A percentile compares a stretch with the other conserved stretches of the same genome.
These are phyloP conservation scores for Trypanosomatidae sp. DNA, from an alignment of 208 protist species.

Conservation along the genomic window DNA sequence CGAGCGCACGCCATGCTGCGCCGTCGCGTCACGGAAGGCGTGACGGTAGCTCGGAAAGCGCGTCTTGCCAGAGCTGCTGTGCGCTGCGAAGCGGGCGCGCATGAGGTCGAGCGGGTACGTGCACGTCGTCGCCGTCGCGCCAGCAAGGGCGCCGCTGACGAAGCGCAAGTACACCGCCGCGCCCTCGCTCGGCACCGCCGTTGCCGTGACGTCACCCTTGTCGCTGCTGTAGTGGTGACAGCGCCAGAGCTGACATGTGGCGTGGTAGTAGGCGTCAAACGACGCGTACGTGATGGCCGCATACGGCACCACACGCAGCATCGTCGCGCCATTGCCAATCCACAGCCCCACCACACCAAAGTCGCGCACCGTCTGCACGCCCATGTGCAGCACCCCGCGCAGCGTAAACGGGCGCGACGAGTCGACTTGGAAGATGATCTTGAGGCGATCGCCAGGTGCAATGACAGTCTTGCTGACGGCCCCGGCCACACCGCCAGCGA, in stretches of 20 bases:
- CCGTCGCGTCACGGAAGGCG: slow-evolving; percentile 44
- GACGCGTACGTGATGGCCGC: slow-evolving; percentile 90
- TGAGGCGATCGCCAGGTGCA: slow-evolving; percentile 88
- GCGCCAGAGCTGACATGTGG: slow-evolving; percentile 4
- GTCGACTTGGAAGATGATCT: slow-evolving; percentile 94
- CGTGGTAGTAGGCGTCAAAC: slow-evolving; percentile 84
- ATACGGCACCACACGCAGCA: slow-evolving; percentile 91
- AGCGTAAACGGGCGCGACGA: slow-evolving; percentile 43
- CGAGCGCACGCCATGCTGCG: slow-evolving; percentile 32
- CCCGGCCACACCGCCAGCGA: slow-evolving; percentile 89
- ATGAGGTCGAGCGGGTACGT: slow-evolving; percentile 93
- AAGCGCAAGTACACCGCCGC: slow-evolving; percentile 46
- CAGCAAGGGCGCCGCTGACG: slow-evolving; percentile 79
- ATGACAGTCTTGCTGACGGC: slow-evolving; percentile 90
- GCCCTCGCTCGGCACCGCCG: slow-evolving; percentile 26
- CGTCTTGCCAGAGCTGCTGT: slow-evolving; percentile 36
- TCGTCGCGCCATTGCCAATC: slow-evolving; percentile 92
- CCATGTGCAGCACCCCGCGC: slow-evolving; percentile 38
- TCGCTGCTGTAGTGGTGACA: slow-evolving; percentile 4
- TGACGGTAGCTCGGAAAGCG: slow-evolving; percentile 56
- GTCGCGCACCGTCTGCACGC: slow-evolving; percentile 58
- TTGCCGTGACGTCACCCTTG: slow-evolving; percentile 7
- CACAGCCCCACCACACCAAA: slow-evolving; percentile 84
- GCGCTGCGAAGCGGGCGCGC: slow-evolving; percentile 78
- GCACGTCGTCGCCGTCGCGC: slow-evolving; percentile 82